A percentile compares a stretch with the other conserved stretches of the same genome.
phyloP scores from a whole-genome alignment of 2,329 filamentous ascomycete species.

The Neurospora sp. region DNA sequence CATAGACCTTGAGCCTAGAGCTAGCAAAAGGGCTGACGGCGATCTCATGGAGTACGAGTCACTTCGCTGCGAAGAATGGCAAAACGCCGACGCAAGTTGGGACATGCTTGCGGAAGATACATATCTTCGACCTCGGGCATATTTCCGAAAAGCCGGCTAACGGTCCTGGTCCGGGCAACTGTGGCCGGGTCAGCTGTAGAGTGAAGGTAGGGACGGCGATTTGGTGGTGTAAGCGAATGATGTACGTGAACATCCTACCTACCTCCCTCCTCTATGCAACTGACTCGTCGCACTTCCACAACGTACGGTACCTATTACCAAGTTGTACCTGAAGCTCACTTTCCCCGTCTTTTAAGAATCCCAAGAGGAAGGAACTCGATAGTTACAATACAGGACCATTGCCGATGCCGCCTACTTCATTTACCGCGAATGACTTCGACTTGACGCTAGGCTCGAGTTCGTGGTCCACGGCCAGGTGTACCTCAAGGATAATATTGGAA shows the following conservation, averaged over 20 bases:
- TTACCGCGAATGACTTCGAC: neutral
- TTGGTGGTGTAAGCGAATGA: slow-evolving; percentile 3
- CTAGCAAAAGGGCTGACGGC: too few species aligned
- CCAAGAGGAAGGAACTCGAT: neutral
- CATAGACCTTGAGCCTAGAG: too few species aligned
- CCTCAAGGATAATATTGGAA: neutral
- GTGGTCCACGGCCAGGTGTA: neutral
- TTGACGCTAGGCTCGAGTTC: neutral
- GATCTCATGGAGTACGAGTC: neutral
- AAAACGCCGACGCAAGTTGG: too few species aligned
- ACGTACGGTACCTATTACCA: too few species aligned
- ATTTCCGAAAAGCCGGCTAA: slow-evolving; percentile 8
- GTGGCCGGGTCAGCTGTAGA: slow-evolving; percentile 1
- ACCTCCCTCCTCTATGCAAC: too few species aligned
- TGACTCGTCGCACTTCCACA: too few species aligned
- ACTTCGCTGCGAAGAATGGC: neutral
- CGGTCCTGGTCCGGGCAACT: neutral
- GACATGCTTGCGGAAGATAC: slow-evolving; percentile 2
- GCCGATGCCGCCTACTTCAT: neutral
- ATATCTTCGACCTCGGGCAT: slow-evolving; percentile 9
- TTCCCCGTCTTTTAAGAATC: neutral
- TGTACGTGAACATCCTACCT: neutral
- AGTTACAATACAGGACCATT: neutral
- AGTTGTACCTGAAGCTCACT: neutral
- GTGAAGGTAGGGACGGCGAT: neutral